Percentiles rank a stretch among this genome's conserved stretches.
phyloP scores from a whole-genome alignment of 306 rosid genomes.

The Biancaea sappan region DNA sequence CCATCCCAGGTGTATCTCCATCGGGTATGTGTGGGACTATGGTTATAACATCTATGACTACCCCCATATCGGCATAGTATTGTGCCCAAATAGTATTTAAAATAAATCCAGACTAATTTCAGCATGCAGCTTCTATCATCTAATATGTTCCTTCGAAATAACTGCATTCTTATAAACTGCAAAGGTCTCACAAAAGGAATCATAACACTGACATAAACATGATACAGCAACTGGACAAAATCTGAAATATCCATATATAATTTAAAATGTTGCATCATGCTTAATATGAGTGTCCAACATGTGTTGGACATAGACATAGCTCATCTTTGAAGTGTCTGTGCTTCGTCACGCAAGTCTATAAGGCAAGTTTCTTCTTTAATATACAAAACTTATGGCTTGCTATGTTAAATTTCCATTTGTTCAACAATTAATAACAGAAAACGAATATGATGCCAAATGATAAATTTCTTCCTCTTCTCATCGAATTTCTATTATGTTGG shows the following conservation, averaged over 20 bases:
- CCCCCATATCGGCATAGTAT: background rate
- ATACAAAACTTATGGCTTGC: slow-evolving; percentile 3
- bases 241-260: too few relatives aligned
- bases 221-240: too few relatives aligned
- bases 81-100: background rate
- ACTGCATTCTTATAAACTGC: slow-evolving; percentile 9
- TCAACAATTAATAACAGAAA: background rate
- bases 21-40: background rate
- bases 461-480: background rate
- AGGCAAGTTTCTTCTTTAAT: slow-evolving; percentile 19
- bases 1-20: background rate
- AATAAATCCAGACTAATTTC: slow-evolving; percentile 15
- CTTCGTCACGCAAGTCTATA: too few relatives aligned
- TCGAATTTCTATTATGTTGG: background rate
- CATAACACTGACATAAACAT: too few relatives aligned
- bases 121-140: background rate
- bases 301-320: too few relatives aligned
- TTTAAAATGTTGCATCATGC: too few relatives aligned
- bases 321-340: too few relatives aligned
- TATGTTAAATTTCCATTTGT: background rate
- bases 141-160: slow-evolving; percentile 15
- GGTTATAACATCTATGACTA: background rate
- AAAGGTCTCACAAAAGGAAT: background rate
- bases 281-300: too few relatives aligned
- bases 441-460: background rate